Evolutionary conservation across 805 yeast genomes (phyloP), one percentile per base, ranked within the genome.

Genomic region (Candida sphagnicola): DNA sequence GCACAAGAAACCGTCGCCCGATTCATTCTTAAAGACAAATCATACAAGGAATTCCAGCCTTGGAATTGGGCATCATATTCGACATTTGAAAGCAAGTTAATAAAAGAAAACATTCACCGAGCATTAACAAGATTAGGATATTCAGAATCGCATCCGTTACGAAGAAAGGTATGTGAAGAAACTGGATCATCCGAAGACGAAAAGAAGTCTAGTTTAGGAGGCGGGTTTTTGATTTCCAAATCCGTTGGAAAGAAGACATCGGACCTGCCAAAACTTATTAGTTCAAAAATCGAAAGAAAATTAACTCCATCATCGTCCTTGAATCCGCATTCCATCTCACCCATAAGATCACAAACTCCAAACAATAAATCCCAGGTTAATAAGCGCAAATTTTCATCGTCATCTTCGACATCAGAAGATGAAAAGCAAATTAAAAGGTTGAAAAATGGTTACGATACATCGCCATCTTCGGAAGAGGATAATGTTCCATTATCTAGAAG

Each of bases 41-140:
- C 62, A 3, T 67, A 67, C 46, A 65, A 67, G 41, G 71, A 67
- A 14, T 47, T 66, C 28, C 51, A 59, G 31, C 71, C 71, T 1
- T 61, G 67, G 66, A 50, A 43, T 18, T 65, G 70, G 69, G 43
- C 38, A 17, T 46, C 48, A 15, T 66, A 61, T 46, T 50, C 62
- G 12, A 49, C 46, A 8, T 49, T 48, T 29, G 71, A 67, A 43
- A 53, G 70, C 28, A 42, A 41, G 8, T 46, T 62, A 37, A 53
- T 68, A 17, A 43, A 62, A 17, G 50, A 56, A 31, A 67, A 66
- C 46, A 53, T 60, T 37, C 53, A 64, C 44, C 53, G 57, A 33
- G 71, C 72, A 4, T 57, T 68, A 44, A 66, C 68, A 17, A 45
- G 74, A 30, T 48, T 66, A 30, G 74, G 73, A 16, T 68, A 53